phyloP scores from a whole-genome alignment of 2,329 filamentous ascomycete species.

The Reticulascus tulasneorum region DNA sequence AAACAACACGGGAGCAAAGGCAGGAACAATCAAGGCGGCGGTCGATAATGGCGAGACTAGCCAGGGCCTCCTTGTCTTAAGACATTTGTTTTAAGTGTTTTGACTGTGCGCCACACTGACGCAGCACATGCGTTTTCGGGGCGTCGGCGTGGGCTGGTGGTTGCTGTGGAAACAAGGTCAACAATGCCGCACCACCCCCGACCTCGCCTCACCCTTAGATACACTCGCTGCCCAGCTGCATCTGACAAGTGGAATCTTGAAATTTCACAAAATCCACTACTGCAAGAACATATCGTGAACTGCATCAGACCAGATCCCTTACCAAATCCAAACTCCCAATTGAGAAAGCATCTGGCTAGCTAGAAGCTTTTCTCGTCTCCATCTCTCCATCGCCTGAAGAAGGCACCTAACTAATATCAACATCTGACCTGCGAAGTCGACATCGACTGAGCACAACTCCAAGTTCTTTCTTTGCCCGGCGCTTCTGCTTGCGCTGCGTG shows the following conservation, averaged over 20 bases:
- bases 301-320: neutral
- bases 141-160: too few relatives aligned
- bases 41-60: too few relatives aligned
- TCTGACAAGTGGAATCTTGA: slow-evolving; percentile 15
- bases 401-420: slow-evolving; percentile 21
- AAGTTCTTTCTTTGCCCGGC: slow-evolving; percentile 58
- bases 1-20: too few relatives aligned
- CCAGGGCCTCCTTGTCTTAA: too few relatives aligned
- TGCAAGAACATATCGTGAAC: slow-evolving; percentile 10
- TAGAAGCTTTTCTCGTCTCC: slow-evolving; percentile 9
- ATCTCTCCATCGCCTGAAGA: slow-evolving; percentile 25
- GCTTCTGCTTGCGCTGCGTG: slow-evolving; percentile 79
- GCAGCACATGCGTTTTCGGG: too few relatives aligned
- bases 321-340: slow-evolving; percentile 3
- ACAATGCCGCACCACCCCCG: too few relatives aligned
- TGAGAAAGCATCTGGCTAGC: slow-evolving; percentile 15
- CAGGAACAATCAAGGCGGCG: too few relatives aligned
- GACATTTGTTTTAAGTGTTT: too few relatives aligned
- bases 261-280: slow-evolving; percentile 12
- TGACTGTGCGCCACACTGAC: too few relatives aligned
- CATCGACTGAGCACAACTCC: slow-evolving; percentile 45
- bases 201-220: too few relatives aligned
- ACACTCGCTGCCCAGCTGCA: too few relatives aligned
- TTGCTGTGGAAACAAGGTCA: too few relatives aligned
- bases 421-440: slow-evolving; percentile 30